Percentiles rank a stretch among this genome's conserved stretches.
These are phyloP conservation scores for Senna siamea DNA, from an alignment of 306 rosid genomes.

Conservation along the genomic window DNA sequence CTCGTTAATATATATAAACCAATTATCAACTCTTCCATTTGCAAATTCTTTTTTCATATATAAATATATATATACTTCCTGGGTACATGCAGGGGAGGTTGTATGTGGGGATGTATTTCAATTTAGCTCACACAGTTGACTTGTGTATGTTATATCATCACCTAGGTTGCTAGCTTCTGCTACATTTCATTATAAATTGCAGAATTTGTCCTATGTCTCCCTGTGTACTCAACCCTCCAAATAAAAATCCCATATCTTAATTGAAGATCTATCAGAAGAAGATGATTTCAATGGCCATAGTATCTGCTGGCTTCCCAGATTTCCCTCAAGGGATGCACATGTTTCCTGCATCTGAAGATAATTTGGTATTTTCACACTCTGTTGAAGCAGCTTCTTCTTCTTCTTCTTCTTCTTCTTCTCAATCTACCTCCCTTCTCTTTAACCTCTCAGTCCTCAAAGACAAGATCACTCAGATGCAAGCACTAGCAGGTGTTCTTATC, in stretches of 20 bases:
- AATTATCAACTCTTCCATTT: not conserved
- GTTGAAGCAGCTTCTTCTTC: constrained; percentile 35
- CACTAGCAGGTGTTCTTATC: constrained; percentile 55
- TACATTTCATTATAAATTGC: not conserved
- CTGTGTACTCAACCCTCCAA: no score
- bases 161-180: not conserved
- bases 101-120: constrained; percentile 63
- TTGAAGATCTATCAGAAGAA: not conserved
- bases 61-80: not conserved
- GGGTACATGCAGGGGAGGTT: constrained; percentile 72
- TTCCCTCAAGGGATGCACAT: constrained; percentile 38
- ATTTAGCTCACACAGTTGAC: constrained; percentile 55
- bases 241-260: no score
- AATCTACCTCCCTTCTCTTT: constrained; percentile 60
- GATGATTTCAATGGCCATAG: constrained; percentile 50
- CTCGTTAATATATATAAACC: no score
- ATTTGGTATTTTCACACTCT: constrained; percentile 33
- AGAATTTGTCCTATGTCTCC: constrained; percentile 7
- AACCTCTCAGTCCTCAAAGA: constrained; percentile 74
- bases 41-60: not conserved
- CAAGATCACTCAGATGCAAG: constrained; percentile 61
- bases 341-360: constrained; percentile 32
- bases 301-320: constrained; percentile 32
- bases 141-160: constrained; percentile 5
- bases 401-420: constrained; percentile 34